phyloP scores from a whole-genome alignment of 2,329 filamentous ascomycete genomes.

The Trichoderma cornu-damae region DNA sequence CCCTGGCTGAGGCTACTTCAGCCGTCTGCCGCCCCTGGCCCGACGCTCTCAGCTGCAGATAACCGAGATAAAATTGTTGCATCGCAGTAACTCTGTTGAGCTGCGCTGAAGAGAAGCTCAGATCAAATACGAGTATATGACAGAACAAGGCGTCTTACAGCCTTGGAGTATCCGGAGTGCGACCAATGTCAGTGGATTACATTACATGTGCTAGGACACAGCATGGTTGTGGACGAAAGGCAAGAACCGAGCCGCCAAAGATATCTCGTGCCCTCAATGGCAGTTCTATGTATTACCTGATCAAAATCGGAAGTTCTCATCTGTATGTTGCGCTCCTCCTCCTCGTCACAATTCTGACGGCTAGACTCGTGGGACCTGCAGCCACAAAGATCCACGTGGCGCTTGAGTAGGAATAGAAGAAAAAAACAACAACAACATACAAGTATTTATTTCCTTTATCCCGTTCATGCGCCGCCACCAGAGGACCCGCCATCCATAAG shows the following conservation, averaged over 20 bases:
- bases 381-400: constrained; percentile 14
- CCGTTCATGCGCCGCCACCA: constrained; percentile 2
- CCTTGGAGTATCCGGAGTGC: neutral
- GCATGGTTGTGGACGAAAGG: neutral
- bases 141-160: neutral
- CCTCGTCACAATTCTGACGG: neutral
- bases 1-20: neutral
- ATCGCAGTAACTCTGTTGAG: constrained; percentile 11
- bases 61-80: constrained; percentile 17
- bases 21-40: constrained; percentile 9
- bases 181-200: neutral
- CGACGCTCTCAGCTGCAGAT: constrained; percentile 15
- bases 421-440: neutral
- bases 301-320: neutral
- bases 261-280: neutral
- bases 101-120: neutral
- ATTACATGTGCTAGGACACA: neutral
- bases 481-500: constrained; percentile 9
- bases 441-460: constrained; percentile 11
- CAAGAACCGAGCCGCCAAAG: neutral
- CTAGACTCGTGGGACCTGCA: constrained; percentile 2
- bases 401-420: neutral
- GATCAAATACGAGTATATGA: neutral
- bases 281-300: neutral
- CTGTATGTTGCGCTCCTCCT: neutral